Percentiles rank a stretch among this genome's conserved stretches.
Evolutionary conservation across 2,329 filamentous ascomycete genomes (phyloP).

Genomic region (Dendrostoma leiphaemia): DNA sequence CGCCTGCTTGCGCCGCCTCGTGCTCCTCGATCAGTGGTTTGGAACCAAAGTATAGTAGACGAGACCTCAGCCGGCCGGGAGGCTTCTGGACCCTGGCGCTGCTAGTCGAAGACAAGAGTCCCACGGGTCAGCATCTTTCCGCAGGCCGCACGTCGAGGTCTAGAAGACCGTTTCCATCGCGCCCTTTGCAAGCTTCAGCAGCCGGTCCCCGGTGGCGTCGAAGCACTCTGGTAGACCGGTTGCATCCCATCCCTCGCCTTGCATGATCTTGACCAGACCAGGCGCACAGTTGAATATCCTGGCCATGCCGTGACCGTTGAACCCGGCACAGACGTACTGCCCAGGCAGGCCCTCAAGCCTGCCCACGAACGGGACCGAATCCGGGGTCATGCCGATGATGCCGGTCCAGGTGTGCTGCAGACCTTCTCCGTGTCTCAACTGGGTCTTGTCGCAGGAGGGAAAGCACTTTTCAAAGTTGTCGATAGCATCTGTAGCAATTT

Average conservation of each 20-base stretch:
- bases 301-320: slow-evolving; percentile 46
- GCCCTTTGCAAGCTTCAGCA: slow-evolving; percentile 1
- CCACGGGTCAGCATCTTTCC: background rate
- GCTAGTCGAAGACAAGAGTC: too few relatives aligned
- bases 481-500: slow-evolving; percentile 37
- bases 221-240: slow-evolving; percentile 29
- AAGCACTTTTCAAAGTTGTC: slow-evolving; percentile 34
- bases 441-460: slow-evolving; percentile 23
- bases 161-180: slow-evolving; percentile 11
- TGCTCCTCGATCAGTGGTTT: too few relatives aligned
- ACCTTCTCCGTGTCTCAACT: slow-evolving; percentile 37
- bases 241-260: slow-evolving; percentile 34
- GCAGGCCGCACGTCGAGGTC: background rate
- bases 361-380: slow-evolving; percentile 46
- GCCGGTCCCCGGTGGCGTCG: background rate
- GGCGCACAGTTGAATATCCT: slow-evolving; percentile 45
- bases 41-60: too few relatives aligned
- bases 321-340: slow-evolving; percentile 48
- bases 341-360: slow-evolving; percentile 36
- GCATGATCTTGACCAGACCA: slow-evolving; percentile 39
- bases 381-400: slow-evolving; percentile 36
- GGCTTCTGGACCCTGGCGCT: too few relatives aligned
- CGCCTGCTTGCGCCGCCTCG: too few relatives aligned
- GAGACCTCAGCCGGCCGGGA: too few relatives aligned
- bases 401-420: slow-evolving; percentile 45